Evolutionary conservation across 192 early-diverging fungal genomes (phyloP).

Genomic region (Coemansia erecta): DNA sequence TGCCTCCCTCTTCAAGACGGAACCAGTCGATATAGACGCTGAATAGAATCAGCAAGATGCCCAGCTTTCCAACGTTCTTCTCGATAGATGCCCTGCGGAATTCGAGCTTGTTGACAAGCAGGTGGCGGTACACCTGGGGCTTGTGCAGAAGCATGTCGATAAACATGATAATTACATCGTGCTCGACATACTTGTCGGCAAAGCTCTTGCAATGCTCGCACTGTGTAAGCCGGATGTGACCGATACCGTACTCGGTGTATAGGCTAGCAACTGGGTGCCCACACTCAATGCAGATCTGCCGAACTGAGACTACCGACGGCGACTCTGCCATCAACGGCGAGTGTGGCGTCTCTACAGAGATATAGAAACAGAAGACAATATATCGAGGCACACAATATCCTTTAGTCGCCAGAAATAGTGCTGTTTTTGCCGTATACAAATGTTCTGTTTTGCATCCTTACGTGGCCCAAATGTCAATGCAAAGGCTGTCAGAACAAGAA

Average conservation of each 20-base stretch:
- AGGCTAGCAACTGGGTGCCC: constrained; percentile 64
- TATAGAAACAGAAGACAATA: background rate
- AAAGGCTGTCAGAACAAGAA: constrained; percentile 32
- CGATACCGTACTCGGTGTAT: constrained; percentile 79
- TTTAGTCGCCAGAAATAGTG: background rate
- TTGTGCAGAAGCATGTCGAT: constrained; percentile 92
- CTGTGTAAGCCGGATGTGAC: constrained; percentile 79
- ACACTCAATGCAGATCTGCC: constrained; percentile 73
- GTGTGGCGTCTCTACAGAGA: constrained; percentile 31
- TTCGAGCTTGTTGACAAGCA: constrained; percentile 77
- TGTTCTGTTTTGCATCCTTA: constrained; percentile 14
- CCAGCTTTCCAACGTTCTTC: constrained; percentile 70
- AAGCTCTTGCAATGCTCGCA: constrained; percentile 75
- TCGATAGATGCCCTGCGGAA: constrained; percentile 53
- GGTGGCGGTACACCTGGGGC: constrained; percentile 80
- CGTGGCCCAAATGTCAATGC: constrained; percentile 44
- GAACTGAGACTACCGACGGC: constrained; percentile 4
- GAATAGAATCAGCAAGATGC: constrained; percentile 78
- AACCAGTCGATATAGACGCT: constrained; percentile 95
- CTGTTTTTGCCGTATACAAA: background rate
- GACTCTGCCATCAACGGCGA: constrained; percentile 46
- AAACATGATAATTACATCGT: constrained; percentile 82
- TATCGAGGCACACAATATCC: background rate
- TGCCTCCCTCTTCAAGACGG: constrained; percentile 70
- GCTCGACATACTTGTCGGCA: constrained; percentile 92